Base-by-base conservation (phyloP, 1,284 basidiomycete genomes). In the Takashimella tepidaria region DNA sequence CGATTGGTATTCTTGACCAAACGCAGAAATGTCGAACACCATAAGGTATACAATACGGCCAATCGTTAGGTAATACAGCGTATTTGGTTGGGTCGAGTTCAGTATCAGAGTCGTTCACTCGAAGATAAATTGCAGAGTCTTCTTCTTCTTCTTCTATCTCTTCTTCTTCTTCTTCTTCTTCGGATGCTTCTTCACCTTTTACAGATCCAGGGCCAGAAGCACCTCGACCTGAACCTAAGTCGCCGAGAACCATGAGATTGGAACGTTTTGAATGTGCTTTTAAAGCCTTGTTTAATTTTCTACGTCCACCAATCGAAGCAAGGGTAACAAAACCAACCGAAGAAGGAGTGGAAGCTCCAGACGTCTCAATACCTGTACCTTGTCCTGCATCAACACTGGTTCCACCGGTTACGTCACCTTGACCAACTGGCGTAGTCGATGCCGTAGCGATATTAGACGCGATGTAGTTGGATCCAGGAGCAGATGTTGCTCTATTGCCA, bases 21-120 rank as follows among this genome's bases (percentile, higher is more conserved):
- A 76, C 64, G 44, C 67, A 68, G 58, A 62, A 69, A 53, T 76
- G 74, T 45, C 66, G 56, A 6, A 72, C 71, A 3, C 70, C 74
- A 37, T 69, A 65, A 0, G 74, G 74, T 3, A 69, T 53, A 51
- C 65, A 68, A 56, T 76, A 76, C 24, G 74, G 74, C 74, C 74
- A 76, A 57, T 76, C 74, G 49, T 76, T 76, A 3, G 66, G 63
- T 19, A 76, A 52, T 2, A 74, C 64, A 2, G 68, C 71, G 47
- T 68, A 74, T 49, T 67, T 65, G 2, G 60, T 58, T 8, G 21
- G n/a, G 45, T 74, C 71, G 5, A 74, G 51, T 3, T 63, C 63
- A 20, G 47, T 43, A 2, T 54, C 50, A 0, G 51, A 41, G 25
- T 70, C 62, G 48, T 58, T 72, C 21, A 55, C 55, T 13, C 72